Conservation (phyloP, 2,329 filamentous ascomycete genomes). For the Dactylellina leptospora region DNA sequence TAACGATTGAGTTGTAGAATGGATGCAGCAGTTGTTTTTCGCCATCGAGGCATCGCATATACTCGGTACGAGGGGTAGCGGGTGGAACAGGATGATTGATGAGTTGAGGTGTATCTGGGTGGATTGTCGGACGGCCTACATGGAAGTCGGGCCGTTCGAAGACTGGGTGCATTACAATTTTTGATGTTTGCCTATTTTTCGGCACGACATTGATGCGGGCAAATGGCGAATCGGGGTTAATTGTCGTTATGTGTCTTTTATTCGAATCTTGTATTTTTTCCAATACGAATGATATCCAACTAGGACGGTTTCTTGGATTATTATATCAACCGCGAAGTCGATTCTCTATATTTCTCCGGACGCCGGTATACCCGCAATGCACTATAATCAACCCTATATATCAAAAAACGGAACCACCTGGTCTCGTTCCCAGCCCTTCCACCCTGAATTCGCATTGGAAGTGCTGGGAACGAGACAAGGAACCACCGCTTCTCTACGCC, state of each 20-base stretch:
- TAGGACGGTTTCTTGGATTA: not conserved
- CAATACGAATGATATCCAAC: too few species aligned
- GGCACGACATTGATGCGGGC: too few species aligned
- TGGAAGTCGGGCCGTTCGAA: conserved; percentile 55
- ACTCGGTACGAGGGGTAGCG: conserved; percentile 55
- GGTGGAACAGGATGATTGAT: conserved; percentile 57
- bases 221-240: too few species aligned
- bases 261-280: too few species aligned
- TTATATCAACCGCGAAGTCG: too few species aligned
- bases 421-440: too few species aligned
- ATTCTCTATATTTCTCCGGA: not conserved
- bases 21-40: conserved; percentile 55
- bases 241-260: too few species aligned
- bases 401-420: too few species aligned
- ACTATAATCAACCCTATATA: not conserved
- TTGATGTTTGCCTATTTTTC: not conserved
- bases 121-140: conserved; percentile 54
- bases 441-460: too few species aligned
- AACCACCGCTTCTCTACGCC: too few species aligned
- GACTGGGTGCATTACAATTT: conserved; percentile 55
- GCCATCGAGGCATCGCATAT: conserved; percentile 54
- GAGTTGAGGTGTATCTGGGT: conserved; percentile 56
- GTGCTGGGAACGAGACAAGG: too few species aligned
- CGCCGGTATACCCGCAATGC: not conserved
- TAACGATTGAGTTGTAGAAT: conserved; percentile 25